Evolutionary conservation across 164 flowering plant genomes (phyloP).

Genomic region (Berberis thunbergii): DNA sequence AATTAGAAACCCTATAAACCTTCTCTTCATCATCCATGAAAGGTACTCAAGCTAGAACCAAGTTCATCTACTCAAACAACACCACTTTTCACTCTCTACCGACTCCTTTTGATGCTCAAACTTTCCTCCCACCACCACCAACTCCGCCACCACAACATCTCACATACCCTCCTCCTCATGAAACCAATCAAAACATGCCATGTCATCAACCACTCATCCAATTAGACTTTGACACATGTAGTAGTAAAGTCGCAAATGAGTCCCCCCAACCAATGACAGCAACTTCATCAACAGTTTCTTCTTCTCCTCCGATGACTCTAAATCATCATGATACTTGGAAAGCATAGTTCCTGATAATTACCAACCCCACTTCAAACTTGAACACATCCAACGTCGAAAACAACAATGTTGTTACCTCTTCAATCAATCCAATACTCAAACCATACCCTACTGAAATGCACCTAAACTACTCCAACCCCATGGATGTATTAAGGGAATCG

Average conservation of each 20-base stretch:
- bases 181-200: slow-evolving; percentile 14
- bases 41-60: slow-evolving; percentile 90
- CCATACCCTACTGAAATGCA: neutral
- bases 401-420: slow-evolving; percentile 1
- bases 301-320: slow-evolving; percentile 23
- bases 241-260: too few relatives aligned
- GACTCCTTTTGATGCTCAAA: slow-evolving; percentile 35
- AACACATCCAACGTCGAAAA: slow-evolving; percentile 8
- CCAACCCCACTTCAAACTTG: slow-evolving; percentile 33
- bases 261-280: too few relatives aligned
- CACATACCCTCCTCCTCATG: slow-evolving; percentile 9
- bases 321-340: slow-evolving; percentile 64
- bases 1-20: too few relatives aligned
- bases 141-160: slow-evolving; percentile 22
- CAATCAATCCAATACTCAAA: neutral
- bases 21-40: slow-evolving; percentile 84
- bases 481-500: slow-evolving; percentile 4
- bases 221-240: slow-evolving; percentile 6
- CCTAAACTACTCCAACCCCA: neutral
- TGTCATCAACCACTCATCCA: slow-evolving; percentile 15
- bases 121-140: slow-evolving; percentile 21
- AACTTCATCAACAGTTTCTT: slow-evolving; percentile 22
- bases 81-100: slow-evolving; percentile 37
- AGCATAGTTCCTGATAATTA: slow-evolving; percentile 73
- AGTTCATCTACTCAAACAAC: slow-evolving; percentile 66